Percentiles rank a stretch among this genome's conserved stretches.
Conservation (phyloP, 1,284 basidiomycete genomes). For the Boletus albobrunnescens region DNA sequence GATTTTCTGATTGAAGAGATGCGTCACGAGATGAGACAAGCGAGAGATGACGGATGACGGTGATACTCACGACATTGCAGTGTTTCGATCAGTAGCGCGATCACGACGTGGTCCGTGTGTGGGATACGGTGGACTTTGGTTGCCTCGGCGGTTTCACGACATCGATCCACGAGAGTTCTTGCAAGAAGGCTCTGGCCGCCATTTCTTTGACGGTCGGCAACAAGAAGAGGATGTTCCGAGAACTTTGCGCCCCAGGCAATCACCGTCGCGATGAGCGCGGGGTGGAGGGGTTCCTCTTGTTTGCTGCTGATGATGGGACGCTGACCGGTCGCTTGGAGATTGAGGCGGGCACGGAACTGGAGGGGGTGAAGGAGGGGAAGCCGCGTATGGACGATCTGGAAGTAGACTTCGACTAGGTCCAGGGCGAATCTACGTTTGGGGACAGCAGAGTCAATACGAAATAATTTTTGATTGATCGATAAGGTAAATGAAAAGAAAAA, state of each 20-base stretch:
- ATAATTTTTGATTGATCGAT: constrained; percentile 21
- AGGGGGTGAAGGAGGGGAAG: constrained; percentile 76
- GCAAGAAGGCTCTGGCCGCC: constrained; percentile 72
- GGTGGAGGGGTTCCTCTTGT: constrained; percentile 49
- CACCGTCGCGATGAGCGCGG: constrained; percentile 80
- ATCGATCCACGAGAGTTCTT: constrained; percentile 72
- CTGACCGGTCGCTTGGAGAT: constrained; percentile 39
- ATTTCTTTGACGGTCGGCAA: constrained; percentile 71
- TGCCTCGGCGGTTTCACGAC: constrained; percentile 79
- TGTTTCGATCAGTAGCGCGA: constrained; percentile 71
- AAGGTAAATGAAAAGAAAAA: constrained; percentile 21
- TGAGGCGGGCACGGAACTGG: constrained; percentile 67
- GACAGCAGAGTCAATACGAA: constrained; percentile 18
- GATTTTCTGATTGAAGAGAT: constrained; percentile 52
- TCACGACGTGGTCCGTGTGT: constrained; percentile 77
- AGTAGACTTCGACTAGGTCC: constrained; percentile 86
- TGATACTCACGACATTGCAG: constrained; percentile 71
- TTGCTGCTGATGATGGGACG: constrained; percentile 20
- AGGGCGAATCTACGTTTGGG: constrained; percentile 63
- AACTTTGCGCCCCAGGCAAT: constrained; percentile 92
- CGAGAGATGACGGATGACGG: constrained; percentile 7
- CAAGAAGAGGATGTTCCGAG: constrained; percentile 79
- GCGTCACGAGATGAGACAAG: no score
- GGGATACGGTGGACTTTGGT: constrained; percentile 80
- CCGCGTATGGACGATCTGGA: constrained; percentile 83